Evolutionary conservation across 495 filamentous ascomycete species (phyloP), one percentile per base, ranked within the genome.

Genomic region (Friedmanniomyces endolithicus): DNA sequence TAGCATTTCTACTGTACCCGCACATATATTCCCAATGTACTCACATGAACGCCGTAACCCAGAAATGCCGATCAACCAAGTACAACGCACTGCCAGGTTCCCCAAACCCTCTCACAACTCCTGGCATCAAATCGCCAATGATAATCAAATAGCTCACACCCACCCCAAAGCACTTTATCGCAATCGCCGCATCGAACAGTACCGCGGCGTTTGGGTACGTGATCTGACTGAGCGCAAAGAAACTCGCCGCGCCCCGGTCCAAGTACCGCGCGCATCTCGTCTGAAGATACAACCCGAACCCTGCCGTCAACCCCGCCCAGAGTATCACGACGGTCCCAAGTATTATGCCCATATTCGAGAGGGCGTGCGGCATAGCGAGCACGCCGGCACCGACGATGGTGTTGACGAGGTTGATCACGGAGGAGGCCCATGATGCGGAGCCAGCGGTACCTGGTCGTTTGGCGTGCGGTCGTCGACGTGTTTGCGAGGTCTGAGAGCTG

Each of bases 61-160:
- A 98, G 65, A 98, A 97, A 64, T 87, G 84, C 33, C 94, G 79
- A 66, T 98, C 89, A 37, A 87, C 74, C 47, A 96, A 72, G 63
- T 95, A 17, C 78, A 83, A 74, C 3, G 67, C 65, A 11, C 73
- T 75, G 0, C 75, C 79, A 4, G 74, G 76, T 40, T 74, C 79
- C 46, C 71, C 74, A 66, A 90, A 85, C 1, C 88, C 89, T 64
- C 78, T 71, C 0, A 92, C 81, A 9, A 98, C 92, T 3, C 87
- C 92, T 1, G 94, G 92, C 92, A 98, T 98, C 59, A 98, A 74
- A 65, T 98, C 92, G 17, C 92, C 92, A 61, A 98, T 97, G 61
- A 98, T 95, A 58, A 97, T 98, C 61, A 98, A 79, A 68, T 98
- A 98, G 65, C 88, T 94, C 40, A 97, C 85, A 8, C 85, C 94